Evolutionary conservation across 116 monocot species (phyloP), one percentile per base, ranked within the genome.

Genomic region (Zostera marina): DNA sequence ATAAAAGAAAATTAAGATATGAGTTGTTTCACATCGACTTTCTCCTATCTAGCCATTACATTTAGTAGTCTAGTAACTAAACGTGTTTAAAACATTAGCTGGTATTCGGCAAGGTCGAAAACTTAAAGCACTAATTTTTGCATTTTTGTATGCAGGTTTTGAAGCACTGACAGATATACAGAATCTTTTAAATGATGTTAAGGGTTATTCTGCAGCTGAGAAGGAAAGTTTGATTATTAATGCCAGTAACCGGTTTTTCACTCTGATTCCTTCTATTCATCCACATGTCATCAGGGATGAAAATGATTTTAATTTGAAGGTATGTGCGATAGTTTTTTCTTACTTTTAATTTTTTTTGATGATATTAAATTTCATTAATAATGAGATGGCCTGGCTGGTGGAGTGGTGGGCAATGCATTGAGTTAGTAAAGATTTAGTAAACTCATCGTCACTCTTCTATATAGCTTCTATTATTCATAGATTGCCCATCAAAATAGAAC

Each of bases 181-280:
- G 64, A 89, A 96, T 74, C 58, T 96, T 32, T 72, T 96, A 44
- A 77, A 67, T 52, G 68, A 70, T 69, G 60, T 40, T 38, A 52
- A 45, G 59, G 52, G 55, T 13, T 53, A 58, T 70, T 74, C 75
- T 64, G 55, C 59, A 62, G 45, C 67, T 56, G 45, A 78, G 40
- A 96, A 67, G 53, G 82, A 89, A 64, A 96, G 85, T 68, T 72
- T 89, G 71, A 66, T 89, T 55, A 59, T 89, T 64, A 88, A 84
- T 76, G 89, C 96, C 3, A 96, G 96, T 57, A 96, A 96, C 66
- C 88, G 85, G 16, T 96, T 96, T 63, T 96, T 96, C 76, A 96
- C 96, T 15, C 72, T 96, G 78, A 96, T 96, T 56, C 96, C 96
- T 68, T 96, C 96, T 16, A 78, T 96, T 41, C 89, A 89, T 78